Base-by-base conservation (phyloP, 352 stramenopile species). In the Elongisporangium prolatum region DNA sequence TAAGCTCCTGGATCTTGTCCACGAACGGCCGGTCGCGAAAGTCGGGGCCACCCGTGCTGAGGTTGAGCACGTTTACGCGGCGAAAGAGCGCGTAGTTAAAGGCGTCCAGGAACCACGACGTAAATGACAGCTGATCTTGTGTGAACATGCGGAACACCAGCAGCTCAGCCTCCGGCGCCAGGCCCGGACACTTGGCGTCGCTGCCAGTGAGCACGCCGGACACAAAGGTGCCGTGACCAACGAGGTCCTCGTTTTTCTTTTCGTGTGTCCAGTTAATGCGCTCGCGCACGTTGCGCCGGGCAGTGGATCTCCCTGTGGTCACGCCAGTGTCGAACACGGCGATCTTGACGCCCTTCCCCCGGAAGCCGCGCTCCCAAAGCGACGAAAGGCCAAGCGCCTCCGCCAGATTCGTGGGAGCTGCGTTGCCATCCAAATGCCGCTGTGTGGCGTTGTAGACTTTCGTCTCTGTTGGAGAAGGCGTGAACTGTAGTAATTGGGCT, bases 201-300 rank as follows among this genome's bases (percentile, higher is more conserved):
- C 62, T 70, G 21, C 82, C 77, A 50, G 65, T 76, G 51, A 96
- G 82, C 28, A 92, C 68, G 34, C 85, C 79, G 2, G 88, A 83
- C 13, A 97, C 80, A 59, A 96, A 95, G 20, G 85, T 97, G 0
- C 87, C 88, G 52, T 97, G 88, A 9, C 87, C 88, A 7, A 93
- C 70, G 9, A 61, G 61, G 59, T 97, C 88, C 1, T 67, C 64
- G 54, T 91, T 84, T 52, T 82, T 85, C 48, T 73, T 76, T 63
- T 97, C 88, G 52, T 93, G 71, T 0, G 88, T 97, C 85, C 86
- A 97, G 67, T 95, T 96, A 60, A 90, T 88, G 14, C 75, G 75
- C 61, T 89, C 71, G 47, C 87, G 86, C 6, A 92, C 82, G 52
- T 89, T 84, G 20, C 77, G 60, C 38, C 85, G 68, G 18, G 69